phyloP scores from a whole-genome alignment of 2,329 filamentous ascomycete genomes.

The Claviceps sp. region DNA sequence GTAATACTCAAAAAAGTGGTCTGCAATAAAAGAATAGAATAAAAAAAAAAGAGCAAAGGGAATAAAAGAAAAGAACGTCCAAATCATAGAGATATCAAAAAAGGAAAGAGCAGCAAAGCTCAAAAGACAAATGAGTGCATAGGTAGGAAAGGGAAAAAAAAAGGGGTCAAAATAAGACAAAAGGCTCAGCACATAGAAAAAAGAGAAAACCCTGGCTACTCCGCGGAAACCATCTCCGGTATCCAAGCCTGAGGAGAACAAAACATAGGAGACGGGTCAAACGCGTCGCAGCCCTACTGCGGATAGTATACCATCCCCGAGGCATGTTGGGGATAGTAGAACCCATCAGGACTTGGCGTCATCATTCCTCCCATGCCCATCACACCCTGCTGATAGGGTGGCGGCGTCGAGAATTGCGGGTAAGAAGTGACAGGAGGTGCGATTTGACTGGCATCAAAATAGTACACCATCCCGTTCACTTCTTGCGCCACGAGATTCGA shows the following conservation, averaged over 20 bases:
- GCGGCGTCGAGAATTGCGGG: conserved; percentile 33
- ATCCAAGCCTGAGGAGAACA: conserved; percentile 13
- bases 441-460: conserved; percentile 70
- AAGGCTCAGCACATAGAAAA: conserved; percentile 2
- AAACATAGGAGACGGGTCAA: conserved; percentile 11
- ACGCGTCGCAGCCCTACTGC: conserved; percentile 31
- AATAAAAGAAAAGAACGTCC: neutral
- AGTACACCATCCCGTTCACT: conserved; percentile 92
- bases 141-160: neutral
- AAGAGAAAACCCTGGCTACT: conserved; percentile 3
- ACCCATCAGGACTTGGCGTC: conserved; percentile 52
- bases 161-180: neutral
- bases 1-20: neutral
- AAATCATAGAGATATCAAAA: neutral
- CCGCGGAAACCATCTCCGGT: conserved; percentile 20
- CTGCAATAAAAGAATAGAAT: neutral
- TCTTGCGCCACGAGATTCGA: conserved; percentile 62
- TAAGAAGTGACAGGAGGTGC: conserved; percentile 35
- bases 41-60: neutral
- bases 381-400: conserved; percentile 41
- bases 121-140: neutral
- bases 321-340: conserved; percentile 52
- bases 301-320: conserved; percentile 48
- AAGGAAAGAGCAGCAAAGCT: neutral
- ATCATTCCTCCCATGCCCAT: conserved; percentile 72